Base-by-base conservation (phyloP, 1,284 basidiomycete species). In the Moniliophthora roreri region DNA sequence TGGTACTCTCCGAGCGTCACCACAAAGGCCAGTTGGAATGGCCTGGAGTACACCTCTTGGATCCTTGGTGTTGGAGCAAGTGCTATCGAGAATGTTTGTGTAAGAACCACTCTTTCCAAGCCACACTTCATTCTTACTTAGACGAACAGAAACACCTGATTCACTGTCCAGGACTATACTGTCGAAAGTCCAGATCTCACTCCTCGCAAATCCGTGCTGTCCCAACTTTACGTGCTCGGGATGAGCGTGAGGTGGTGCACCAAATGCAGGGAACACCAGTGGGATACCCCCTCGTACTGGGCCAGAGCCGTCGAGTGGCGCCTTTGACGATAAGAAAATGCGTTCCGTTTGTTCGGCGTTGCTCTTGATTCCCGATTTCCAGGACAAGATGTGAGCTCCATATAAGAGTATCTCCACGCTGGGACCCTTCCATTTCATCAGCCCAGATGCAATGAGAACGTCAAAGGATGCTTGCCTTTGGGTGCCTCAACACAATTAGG, bases 1-100 rank as follows among this genome's bases (percentile, higher is more conserved):
- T 90, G 81, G 65, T 91, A 81, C 56, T 80, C 82, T 5, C 81
- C 76, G 50, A 95, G 73, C 4, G 90, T 92, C 38, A 95, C 85
- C 40, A 91, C 83, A 64, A 91, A 95, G 48, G 72, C 73, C 18
- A 96, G 81, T 36, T 78, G 71, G 73, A 92, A 93, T 1, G 78
- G 69, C 56, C 76, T 79, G 26, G 78, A 70, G 65, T 87, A 94
- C 20, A 78, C 66, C 0, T 75, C 70, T 46, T 69, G 69, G 62
- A 92, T 86, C 39, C 72, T 71, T 4, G 80, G 67, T 7, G 81
- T 87, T 2, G 85, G 81, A 24, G 75, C 76, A 51, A 93, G 73
- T 11, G 75, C 89, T 92, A 59, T 21, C 9, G 16, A 9, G 16
- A 13, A 21, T 5, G 9, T 13, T 40, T 54, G 36, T 40, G 15